Evolutionary conservation across 192 early-diverging fungal genomes (phyloP).

Genomic region (Coemansia pectinata): DNA sequence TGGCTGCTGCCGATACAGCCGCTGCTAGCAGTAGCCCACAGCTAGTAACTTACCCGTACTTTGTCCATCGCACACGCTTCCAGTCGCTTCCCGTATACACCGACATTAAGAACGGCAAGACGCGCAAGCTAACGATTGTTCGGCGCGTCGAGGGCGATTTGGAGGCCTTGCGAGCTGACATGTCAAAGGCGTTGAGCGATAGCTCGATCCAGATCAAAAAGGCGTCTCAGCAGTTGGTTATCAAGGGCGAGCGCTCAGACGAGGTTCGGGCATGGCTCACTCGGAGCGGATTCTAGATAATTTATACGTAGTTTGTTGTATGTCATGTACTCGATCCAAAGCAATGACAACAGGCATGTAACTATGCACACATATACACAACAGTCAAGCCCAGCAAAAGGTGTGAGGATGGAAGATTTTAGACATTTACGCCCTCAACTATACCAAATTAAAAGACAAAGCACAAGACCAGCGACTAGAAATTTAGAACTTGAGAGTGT

Average conservation of each 20-base stretch:
- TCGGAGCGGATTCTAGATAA: constrained; percentile 57
- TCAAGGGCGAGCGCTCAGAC: constrained; percentile 56
- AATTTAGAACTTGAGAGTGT: constrained; percentile 94
- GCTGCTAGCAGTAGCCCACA: neutral
- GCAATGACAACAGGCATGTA: neutral
- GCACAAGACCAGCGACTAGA: constrained; percentile 13
- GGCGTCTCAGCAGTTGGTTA: constrained; percentile 56
- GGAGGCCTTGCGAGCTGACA: constrained; percentile 44
- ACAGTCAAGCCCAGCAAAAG: neutral
- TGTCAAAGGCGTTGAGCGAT: constrained; percentile 21
- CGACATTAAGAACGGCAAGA: constrained; percentile 67
- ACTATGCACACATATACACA: neutral
- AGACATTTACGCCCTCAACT: constrained; percentile 10
- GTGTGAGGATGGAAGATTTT: constrained; percentile 9
- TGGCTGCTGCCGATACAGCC: constrained; percentile 7
- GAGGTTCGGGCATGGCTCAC: constrained; percentile 61
- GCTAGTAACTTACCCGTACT: constrained; percentile 55
- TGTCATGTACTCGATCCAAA: neutral
- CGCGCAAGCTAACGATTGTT: constrained; percentile 63
- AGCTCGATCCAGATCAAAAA: constrained; percentile 38
- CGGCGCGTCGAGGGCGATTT: constrained; percentile 72
- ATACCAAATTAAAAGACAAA: constrained; percentile 31
- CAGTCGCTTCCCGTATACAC: constrained; percentile 70
- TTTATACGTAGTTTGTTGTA: no score
- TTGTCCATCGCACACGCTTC: constrained; percentile 63